Evolutionary conservation across 2,329 filamentous ascomycete genomes (phyloP), one percentile per base, ranked within the genome.

Genomic region (Dryadomyces sulphureus): DNA sequence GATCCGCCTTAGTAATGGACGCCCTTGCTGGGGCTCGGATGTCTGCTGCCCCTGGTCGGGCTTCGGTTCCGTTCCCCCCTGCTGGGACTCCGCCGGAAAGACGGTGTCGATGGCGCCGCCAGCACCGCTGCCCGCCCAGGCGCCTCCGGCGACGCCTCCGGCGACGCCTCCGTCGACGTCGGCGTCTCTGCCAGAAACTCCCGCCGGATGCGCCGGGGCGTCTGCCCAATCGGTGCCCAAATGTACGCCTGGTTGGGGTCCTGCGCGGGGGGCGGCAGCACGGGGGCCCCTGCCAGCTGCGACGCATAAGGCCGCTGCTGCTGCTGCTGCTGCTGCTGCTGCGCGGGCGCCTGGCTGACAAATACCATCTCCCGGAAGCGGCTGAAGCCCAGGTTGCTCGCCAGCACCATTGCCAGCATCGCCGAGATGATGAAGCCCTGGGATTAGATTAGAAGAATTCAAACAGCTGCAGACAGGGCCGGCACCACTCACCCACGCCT

Each of bases 401-500:
- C 66, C 19, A 72, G 58, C 22, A 74, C 62, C 30, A 64, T 65
- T 4, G 69, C 59, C 20, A 72, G 56, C 22, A 76, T 59, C 2
- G 72, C 60, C 2, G 69, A 63, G 12, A 73, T 59, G 47, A 77
- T 65, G 50, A 76, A 73, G 1, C 66, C 66, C 72, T 75, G 41
- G 24, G 42, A 7, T 7, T 14, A 30, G 22, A 20, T 12, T 21
- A 3, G 17, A 5, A 2, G 36, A 12, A 20, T 8, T 8, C 11
- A 40, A 17, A 24, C 21, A 14, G 24, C n/a, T 17, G 11, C 20
- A 24, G 7, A 21, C 20, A 45, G n/a, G 5, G 35, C 2, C 32
- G 3, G 2, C n/a, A 38, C 8, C 16, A 60, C 69, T 53, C 62
- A 76, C 73, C 65, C 72, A 73, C 9, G 73, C 71, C 62, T 95